Evolutionary conservation across 345 rosid species (phyloP).

Genomic region (Murraya paniculata): DNA sequence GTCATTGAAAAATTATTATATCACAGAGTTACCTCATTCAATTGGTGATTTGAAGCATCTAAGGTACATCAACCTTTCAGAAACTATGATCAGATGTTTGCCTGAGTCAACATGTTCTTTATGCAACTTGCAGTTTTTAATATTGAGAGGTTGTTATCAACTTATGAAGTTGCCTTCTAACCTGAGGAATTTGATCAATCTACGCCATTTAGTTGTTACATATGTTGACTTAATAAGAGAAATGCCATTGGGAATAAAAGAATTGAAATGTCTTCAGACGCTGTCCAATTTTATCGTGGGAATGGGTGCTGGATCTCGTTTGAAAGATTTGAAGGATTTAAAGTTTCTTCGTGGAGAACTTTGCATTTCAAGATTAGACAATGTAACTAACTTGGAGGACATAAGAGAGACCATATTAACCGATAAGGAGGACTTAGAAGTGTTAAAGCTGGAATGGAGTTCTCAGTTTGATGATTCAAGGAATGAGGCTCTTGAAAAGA

Average conservation of each 20-base stretch:
- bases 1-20: neutral
- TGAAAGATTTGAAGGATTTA: neutral
- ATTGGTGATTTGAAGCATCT: constrained; percentile 4
- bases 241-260: neutral
- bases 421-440: neutral
- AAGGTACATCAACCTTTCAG: constrained; percentile 3
- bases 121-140: neutral
- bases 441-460: neutral
- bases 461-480: neutral
- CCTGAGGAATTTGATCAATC: neutral
- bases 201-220: neutral
- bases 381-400: neutral
- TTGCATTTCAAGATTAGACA: neutral
- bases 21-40: constrained; percentile 3
- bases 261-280: neutral
- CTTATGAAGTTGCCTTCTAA: neutral
- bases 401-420: neutral
- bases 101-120: constrained; percentile 2
- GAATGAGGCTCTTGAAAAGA: neutral
- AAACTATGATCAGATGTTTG: neutral
- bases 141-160: neutral
- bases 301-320: neutral
- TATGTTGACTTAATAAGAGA: neutral
- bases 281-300: neutral
- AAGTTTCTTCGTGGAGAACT: neutral